These are phyloP conservation scores for Geosiphon pyriformis DNA, from an alignment of 192 early-diverging fungal species.

Conservation along the genomic window DNA sequence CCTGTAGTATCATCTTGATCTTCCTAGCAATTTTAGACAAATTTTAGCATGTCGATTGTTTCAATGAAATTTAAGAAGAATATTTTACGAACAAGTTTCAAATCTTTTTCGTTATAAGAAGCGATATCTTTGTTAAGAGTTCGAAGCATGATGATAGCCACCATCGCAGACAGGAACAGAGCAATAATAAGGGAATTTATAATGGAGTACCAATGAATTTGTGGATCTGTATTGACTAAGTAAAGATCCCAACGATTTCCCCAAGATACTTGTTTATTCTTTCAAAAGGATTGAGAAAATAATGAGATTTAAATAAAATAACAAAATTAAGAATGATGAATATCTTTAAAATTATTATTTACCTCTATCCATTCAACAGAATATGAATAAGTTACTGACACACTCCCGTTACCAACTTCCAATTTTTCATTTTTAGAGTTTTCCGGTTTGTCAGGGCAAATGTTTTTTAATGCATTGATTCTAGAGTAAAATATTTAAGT, in stretches of 20 bases:
- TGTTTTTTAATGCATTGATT: slow-evolving; percentile 25
- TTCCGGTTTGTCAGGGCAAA: slow-evolving; percentile 30
- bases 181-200: slow-evolving; percentile 65
- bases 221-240: slow-evolving; percentile 41
- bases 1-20: slow-evolving; percentile 67
- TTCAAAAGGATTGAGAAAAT: background rate
- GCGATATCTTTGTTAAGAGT: slow-evolving; percentile 58
- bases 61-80: background rate
- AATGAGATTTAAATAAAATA: background rate
- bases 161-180: slow-evolving; percentile 59
- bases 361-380: slow-evolving; percentile 69
- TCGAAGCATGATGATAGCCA: slow-evolving; percentile 62
- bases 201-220: slow-evolving; percentile 64
- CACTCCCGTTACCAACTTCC: slow-evolving; percentile 25
- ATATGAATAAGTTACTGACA: slow-evolving; percentile 57
- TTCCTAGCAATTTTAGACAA: slow-evolving; percentile 29
- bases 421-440: slow-evolving; percentile 35
- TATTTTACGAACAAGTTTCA: slow-evolving; percentile 23
- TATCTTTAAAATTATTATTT: background rate
- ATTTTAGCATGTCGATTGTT: background rate
- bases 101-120: slow-evolving; percentile 43
- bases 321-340: background rate
- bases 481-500: too few species aligned
- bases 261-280: slow-evolving; percentile 41
- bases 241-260: slow-evolving; percentile 63